Evolutionary conservation across 1,139 yeast genomes (phyloP).

Genomic region (Scheffersomyces titani): DNA sequence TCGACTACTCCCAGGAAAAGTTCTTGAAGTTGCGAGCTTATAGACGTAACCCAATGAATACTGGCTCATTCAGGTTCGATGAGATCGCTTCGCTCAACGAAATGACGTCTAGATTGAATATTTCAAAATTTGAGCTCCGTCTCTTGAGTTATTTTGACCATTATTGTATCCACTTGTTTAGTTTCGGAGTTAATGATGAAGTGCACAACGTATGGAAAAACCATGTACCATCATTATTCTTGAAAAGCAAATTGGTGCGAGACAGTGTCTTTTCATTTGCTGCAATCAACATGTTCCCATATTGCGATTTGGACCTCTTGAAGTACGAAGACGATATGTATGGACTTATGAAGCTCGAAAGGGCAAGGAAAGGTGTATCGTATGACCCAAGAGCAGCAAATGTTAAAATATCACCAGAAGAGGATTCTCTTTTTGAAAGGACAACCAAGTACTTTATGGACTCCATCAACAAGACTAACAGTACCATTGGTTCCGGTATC

Average conservation of each 20-base stretch:
- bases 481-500: not conserved
- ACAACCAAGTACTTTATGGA: constrained; percentile 27
- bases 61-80: not conserved
- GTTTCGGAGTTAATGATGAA: constrained; percentile 20
- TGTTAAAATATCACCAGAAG: constrained; percentile 2
- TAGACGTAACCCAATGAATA: not conserved
- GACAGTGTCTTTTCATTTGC: constrained; percentile 24
- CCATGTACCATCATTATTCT: constrained; percentile 27
- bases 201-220: constrained; percentile 29
- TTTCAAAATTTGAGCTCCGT: constrained; percentile 31
- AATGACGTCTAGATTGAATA: constrained; percentile 18
- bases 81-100: not conserved
- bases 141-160: constrained; percentile 30
- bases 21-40: not conserved
- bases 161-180: constrained; percentile 26
- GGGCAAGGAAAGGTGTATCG: not conserved
- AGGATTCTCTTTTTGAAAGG: constrained; percentile 6
- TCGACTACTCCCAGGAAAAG: not conserved
- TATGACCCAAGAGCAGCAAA: constrained; percentile 1
- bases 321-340: constrained; percentile 3
- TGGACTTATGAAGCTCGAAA: not conserved
- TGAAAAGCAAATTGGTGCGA: constrained; percentile 22
- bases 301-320: constrained; percentile 12
- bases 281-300: constrained; percentile 20
- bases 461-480: constrained; percentile 10